These are phyloP conservation scores for Elasticomyces elasticus DNA, from an alignment of 495 filamentous ascomycete genomes.

Conservation along the genomic window DNA sequence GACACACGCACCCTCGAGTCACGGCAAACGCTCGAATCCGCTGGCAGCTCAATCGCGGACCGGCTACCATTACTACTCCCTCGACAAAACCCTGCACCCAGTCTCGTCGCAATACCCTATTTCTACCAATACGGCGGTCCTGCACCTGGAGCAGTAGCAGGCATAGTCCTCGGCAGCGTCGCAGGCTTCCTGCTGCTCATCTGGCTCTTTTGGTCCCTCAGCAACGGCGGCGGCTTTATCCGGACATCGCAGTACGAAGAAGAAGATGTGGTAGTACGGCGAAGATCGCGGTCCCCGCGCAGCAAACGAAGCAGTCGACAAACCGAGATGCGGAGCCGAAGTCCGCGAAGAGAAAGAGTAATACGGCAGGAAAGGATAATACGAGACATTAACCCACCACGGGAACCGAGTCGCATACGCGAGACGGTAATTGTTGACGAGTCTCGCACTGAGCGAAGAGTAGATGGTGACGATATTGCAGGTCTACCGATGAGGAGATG, in stretches of 20 bases:
- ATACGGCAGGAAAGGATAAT: constrained; percentile 28
- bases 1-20: constrained; percentile 17
- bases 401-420: constrained; percentile 14
- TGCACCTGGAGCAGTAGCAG: constrained; percentile 61
- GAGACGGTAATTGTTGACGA: constrained; percentile 23
- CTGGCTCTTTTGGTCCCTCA: constrained; percentile 51
- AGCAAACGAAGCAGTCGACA: constrained; percentile 22
- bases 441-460: constrained; percentile 20
- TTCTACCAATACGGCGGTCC: constrained; percentile 58
- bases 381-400: constrained; percentile 25
- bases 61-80: constrained; percentile 1
- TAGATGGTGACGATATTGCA: constrained; percentile 33
- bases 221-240: constrained; percentile 13
- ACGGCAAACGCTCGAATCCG: constrained; percentile 2
- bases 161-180: constrained; percentile 75
- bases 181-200: constrained; percentile 70
- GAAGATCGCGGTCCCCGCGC: constrained; percentile 18
- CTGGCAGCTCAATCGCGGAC: neutral
- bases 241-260: constrained; percentile 11
- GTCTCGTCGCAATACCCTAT: constrained; percentile 44
- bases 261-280: constrained; percentile 22
- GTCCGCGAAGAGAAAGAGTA: constrained; percentile 21
- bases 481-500: neutral
- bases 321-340: constrained; percentile 28
- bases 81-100: neutral